Percentiles rank a stretch among this genome's conserved stretches.
These are phyloP conservation scores for Annulohypoxylon maeteangense DNA, from an alignment of 495 filamentous ascomycete genomes.

Conservation along the genomic window DNA sequence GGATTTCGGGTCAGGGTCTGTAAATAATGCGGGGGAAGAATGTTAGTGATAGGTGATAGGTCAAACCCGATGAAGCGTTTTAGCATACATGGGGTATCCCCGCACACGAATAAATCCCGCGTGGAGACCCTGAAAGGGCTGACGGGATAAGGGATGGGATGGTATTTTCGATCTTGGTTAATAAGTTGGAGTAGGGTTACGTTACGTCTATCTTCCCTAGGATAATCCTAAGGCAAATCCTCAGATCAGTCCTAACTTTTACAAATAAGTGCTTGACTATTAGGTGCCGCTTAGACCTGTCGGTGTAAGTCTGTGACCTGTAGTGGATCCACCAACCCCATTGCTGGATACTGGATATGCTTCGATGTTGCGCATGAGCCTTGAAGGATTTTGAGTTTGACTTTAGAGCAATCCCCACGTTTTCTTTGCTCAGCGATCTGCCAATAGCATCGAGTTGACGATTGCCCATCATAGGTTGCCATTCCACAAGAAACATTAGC, in stretches of 20 bases:
- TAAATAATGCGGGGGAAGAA: conserved; percentile 10
- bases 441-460: neutral
- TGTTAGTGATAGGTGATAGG: conserved; percentile 3
- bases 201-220: conserved; percentile 11
- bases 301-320: neutral
- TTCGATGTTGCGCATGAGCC: conserved; percentile 6
- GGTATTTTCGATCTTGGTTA: conserved; percentile 15
- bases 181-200: conserved; percentile 22
- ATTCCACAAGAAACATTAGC: neutral
- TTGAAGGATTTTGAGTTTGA: neutral
- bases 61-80: conserved; percentile 1
- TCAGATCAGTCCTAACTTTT: neutral
- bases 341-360: neutral
- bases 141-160: neutral
- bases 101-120: conserved; percentile 31
- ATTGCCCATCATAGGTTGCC: neutral
- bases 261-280: neutral
- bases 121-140: conserved; percentile 15
- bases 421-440: neutral
- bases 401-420: conserved; percentile 3
- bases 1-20: conserved; percentile 31
- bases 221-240: neutral
- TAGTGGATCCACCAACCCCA: neutral
- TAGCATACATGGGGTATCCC: conserved; percentile 21
- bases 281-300: neutral